Evolutionary conservation across 2,329 filamentous ascomycete genomes (phyloP).

Genomic region (Alternaria sp.): DNA sequence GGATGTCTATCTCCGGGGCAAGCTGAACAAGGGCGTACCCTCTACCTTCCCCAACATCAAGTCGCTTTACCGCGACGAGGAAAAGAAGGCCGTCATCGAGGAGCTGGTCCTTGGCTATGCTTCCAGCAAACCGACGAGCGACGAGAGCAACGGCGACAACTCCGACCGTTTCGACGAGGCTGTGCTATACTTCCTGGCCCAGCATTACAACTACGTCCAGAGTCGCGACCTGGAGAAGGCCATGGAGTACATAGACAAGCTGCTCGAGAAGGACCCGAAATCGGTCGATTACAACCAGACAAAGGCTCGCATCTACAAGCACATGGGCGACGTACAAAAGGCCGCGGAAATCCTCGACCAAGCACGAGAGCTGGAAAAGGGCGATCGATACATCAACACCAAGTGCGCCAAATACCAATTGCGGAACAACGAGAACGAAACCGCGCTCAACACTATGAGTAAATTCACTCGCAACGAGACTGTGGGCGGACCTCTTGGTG

Average conservation of each 20-base stretch:
- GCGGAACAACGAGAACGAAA: conserved; percentile 87
- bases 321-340: conserved; percentile 77
- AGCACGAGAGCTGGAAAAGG: conserved; percentile 82
- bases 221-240: conserved; percentile 86
- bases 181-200: conserved; percentile 89
- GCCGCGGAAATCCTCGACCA: conserved; percentile 88
- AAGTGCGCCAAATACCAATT: conserved; percentile 98
- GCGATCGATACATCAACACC: conserved; percentile 97
- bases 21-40: conserved; percentile 90
- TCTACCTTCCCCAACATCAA: conserved; percentile 98
- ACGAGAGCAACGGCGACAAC: conserved; percentile 60
- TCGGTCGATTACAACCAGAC: conserved; percentile 94
- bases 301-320: conserved; percentile 93
- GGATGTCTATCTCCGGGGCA: conserved; percentile 78
- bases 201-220: conserved; percentile 93
- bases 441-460: conserved; percentile 84
- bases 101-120: conserved; percentile 81
- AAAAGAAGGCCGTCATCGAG: conserved; percentile 79
- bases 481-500: conserved; percentile 82
- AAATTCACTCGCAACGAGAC: conserved; percentile 94
- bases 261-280: conserved; percentile 77
- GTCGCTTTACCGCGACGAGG: conserved; percentile 79
- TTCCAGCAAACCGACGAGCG: conserved; percentile 62
- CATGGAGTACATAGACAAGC: conserved; percentile 79
- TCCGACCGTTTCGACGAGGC: conserved; percentile 72